Evolutionary conservation across 2,329 filamentous ascomycete genomes (phyloP).

Genomic region (Fusarium sp.): DNA sequence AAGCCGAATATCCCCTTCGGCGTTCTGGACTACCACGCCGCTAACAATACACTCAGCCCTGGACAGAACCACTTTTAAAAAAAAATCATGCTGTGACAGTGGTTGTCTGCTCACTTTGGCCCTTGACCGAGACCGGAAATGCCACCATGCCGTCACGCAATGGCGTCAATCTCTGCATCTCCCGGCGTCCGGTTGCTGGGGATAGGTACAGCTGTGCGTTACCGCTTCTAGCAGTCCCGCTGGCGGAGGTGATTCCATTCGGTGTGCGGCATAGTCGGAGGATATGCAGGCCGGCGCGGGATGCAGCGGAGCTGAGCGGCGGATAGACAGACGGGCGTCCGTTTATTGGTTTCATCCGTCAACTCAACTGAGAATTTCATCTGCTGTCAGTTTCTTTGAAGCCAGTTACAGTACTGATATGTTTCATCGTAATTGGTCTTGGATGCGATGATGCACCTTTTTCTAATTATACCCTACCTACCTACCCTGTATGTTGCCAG

Average conservation of each 20-base stretch:
- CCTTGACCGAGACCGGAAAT: conserved; percentile 36
- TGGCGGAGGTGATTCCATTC: conserved; percentile 7
- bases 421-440: neutral
- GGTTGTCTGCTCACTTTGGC: conserved; percentile 8
- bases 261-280: conserved; percentile 15
- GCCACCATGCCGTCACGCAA: conserved; percentile 42
- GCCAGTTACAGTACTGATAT: neutral
- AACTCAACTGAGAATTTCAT: neutral
- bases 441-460: neutral
- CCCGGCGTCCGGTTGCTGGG: conserved; percentile 11
- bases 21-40: conserved; percentile 14
- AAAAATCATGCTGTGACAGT: neutral
- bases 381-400: neutral
- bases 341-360: conserved; percentile 2
- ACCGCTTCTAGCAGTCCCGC: conserved; percentile 43
- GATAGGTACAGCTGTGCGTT: conserved; percentile 10
- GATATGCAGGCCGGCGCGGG: conserved; percentile 30
- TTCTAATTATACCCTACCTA: neutral
- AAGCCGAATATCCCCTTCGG: conserved; percentile 21
- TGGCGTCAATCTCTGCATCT: conserved; percentile 41
- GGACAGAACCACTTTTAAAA: conserved; percentile 23
- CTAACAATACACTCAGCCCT: conserved; percentile 28
- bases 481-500: neutral
- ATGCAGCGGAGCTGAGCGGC: conserved; percentile 23
- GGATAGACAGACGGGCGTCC: conserved; percentile 3